phyloP scores from a whole-genome alignment of 1,139 yeast genomes.

The Pichia kudriavzevii region DNA sequence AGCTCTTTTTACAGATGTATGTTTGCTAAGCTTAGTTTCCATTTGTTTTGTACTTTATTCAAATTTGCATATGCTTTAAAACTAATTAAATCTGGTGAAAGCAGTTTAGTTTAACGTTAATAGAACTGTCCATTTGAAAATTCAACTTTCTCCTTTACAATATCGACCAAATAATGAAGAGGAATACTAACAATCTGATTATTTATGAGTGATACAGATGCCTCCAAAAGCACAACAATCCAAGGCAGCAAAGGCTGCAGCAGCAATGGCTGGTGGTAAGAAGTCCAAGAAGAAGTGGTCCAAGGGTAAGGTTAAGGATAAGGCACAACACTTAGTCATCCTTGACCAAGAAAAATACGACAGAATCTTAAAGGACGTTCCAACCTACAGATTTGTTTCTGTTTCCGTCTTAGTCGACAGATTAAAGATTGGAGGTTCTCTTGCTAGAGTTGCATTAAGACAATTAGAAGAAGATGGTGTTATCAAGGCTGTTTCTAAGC shows the following conservation, averaged over 20 bases:
- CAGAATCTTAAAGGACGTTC: slow-evolving; percentile 98
- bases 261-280: slow-evolving; percentile 99
- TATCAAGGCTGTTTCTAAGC: slow-evolving; percentile 90
- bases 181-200: slow-evolving; percentile 4
- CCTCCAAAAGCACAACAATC: slow-evolving; percentile 99
- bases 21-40: too few species aligned
- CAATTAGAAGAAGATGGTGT: slow-evolving; percentile 94
- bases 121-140: too few species aligned
- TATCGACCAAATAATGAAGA: too few species aligned
- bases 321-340: slow-evolving; percentile 97
- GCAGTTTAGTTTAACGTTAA: too few species aligned
- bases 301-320: slow-evolving; percentile 99
- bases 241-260: slow-evolving; percentile 99
- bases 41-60: too few species aligned
- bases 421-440: slow-evolving; percentile 98
- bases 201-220: slow-evolving; percentile 40
- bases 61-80: too few species aligned
- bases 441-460: slow-evolving; percentile 96
- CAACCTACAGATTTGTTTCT: slow-evolving; percentile 97
- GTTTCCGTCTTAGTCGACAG: slow-evolving; percentile 98
- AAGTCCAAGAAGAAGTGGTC: slow-evolving; percentile 99
- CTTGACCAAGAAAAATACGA: slow-evolving; percentile 98
- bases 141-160: too few species aligned
- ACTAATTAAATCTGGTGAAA: too few species aligned
- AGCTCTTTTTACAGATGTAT: too few species aligned